These are phyloP conservation scores for Myxozyma melibiosi DNA, from an alignment of 805 yeast species.

Conservation along the genomic window DNA sequence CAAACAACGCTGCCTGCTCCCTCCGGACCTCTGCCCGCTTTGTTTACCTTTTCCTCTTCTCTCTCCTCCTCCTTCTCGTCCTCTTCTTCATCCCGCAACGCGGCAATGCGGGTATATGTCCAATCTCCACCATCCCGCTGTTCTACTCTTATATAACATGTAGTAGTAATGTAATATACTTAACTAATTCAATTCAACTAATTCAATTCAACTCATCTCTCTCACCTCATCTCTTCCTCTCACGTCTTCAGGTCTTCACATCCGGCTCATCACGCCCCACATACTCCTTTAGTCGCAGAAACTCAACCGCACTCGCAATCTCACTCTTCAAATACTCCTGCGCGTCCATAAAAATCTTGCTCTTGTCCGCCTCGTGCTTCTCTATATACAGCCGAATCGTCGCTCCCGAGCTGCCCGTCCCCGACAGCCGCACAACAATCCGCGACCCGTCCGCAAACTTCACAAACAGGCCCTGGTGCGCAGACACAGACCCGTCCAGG, in stretches of 20 bases:
- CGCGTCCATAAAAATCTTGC: constrained; percentile 54
- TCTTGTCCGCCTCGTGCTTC: constrained; percentile 66
- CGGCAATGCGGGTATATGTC: too few relatives aligned
- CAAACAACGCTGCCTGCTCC: too few relatives aligned
- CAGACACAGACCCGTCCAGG: constrained; percentile 86
- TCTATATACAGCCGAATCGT: constrained; percentile 92
- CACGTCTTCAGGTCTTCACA: constrained; percentile 64
- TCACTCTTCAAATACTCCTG: constrained; percentile 69
- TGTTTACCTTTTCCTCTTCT: too few relatives aligned
- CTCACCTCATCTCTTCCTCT: not conserved
- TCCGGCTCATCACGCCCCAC: constrained; percentile 86
- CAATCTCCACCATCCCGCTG: not conserved
- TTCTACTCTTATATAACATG: not conserved
- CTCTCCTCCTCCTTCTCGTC: too few relatives aligned
- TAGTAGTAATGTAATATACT: not conserved
- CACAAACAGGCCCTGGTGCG: constrained; percentile 84
- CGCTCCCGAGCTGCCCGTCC: constrained; percentile 98
- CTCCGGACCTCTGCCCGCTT: too few relatives aligned
- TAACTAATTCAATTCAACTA: not conserved
- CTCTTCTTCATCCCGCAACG: too few relatives aligned
- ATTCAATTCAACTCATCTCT: not conserved
- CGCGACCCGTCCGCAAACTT: constrained; percentile 81
- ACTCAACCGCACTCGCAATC: constrained; percentile 61
- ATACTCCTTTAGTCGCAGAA: constrained; percentile 69
- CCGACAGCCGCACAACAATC: constrained; percentile 86